These are phyloP conservation scores for Stephania yunnanensis DNA, from an alignment of 164 flowering plant species.

Conservation along the genomic window DNA sequence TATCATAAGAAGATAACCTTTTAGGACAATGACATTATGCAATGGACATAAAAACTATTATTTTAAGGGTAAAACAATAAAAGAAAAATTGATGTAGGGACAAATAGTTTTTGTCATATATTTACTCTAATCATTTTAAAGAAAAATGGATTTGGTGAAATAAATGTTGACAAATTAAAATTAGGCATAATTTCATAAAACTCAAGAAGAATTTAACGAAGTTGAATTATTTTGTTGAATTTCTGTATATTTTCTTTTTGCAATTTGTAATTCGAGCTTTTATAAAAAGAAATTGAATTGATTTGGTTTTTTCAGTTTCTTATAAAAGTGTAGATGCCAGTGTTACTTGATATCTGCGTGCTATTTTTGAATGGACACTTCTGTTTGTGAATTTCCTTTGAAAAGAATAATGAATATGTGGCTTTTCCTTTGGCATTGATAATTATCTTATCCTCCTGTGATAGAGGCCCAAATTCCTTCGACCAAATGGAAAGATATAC, in stretches of 20 bases:
- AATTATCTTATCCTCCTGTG: constrained; percentile 2
- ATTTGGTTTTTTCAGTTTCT: not conserved
- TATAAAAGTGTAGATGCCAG: not conserved
- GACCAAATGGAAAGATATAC: constrained; percentile 56
- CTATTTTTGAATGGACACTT: not conserved
- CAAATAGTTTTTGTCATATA: too few species aligned
- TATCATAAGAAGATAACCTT: not conserved
- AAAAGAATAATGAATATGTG: not conserved
- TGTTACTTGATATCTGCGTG: not conserved
- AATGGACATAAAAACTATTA: not conserved
- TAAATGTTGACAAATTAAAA: too few species aligned
- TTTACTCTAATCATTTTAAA: too few species aligned
- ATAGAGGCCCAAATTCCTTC: constrained; percentile 81
- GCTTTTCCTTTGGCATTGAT: not conserved
- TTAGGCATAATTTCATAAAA: too few species aligned
- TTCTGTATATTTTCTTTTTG: not conserved
- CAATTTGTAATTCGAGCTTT: not conserved
- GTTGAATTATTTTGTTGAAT: too few species aligned
- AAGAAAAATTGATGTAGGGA: too few species aligned
- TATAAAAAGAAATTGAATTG: not conserved
- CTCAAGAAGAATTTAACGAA: too few species aligned
- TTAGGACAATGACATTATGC: not conserved
- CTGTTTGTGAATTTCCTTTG: not conserved
- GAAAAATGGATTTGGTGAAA: too few species aligned
- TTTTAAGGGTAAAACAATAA: too few species aligned